A percentile compares a stretch with the other conserved stretches of the same genome.
These are phyloP conservation scores for Xylaria polymorpha DNA, from an alignment of 2,329 filamentous ascomycete genomes.

Conservation along the genomic window DNA sequence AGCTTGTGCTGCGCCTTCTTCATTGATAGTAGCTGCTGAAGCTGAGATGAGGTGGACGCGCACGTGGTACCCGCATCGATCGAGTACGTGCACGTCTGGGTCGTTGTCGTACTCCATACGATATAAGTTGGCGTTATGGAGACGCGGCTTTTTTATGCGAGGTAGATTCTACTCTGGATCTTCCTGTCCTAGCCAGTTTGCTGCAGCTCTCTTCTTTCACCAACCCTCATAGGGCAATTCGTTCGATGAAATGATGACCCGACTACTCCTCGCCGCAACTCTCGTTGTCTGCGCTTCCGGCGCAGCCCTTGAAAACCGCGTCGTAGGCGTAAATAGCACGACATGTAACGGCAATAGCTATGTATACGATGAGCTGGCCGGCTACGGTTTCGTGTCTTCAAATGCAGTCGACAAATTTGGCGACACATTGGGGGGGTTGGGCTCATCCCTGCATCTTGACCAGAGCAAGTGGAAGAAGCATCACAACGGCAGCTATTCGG, in stretches of 20 bases:
- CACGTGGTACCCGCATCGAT: no score
- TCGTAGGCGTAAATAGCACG: constrained; percentile 44
- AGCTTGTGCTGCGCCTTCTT: neutral
- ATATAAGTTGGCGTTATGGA: neutral
- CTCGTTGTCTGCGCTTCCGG: constrained; percentile 29
- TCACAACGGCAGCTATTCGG: constrained; percentile 65
- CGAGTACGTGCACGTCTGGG: neutral
- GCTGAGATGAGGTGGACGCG: neutral
- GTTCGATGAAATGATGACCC: constrained; percentile 16
- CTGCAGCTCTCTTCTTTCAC: neutral
- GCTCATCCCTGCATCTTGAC: constrained; percentile 71
- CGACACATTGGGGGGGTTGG: constrained; percentile 75
- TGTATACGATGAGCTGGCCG: constrained; percentile 74
- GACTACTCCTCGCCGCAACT: constrained; percentile 22
- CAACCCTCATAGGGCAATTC: neutral
- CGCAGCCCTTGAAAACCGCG: constrained; percentile 20
- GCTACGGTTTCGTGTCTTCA: constrained; percentile 70
- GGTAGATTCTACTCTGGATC: neutral
- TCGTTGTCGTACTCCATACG: no score
- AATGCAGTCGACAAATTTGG: constrained; percentile 73
- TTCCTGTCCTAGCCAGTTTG: neutral
- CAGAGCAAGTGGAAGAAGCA: constrained; percentile 66
- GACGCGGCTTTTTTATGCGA: neutral
- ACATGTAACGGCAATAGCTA: constrained; percentile 70
- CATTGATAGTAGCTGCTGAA: neutral